These are phyloP conservation scores for Sphenostylis stenocarpa DNA, from an alignment of 306 rosid genomes.

Conservation along the genomic window DNA sequence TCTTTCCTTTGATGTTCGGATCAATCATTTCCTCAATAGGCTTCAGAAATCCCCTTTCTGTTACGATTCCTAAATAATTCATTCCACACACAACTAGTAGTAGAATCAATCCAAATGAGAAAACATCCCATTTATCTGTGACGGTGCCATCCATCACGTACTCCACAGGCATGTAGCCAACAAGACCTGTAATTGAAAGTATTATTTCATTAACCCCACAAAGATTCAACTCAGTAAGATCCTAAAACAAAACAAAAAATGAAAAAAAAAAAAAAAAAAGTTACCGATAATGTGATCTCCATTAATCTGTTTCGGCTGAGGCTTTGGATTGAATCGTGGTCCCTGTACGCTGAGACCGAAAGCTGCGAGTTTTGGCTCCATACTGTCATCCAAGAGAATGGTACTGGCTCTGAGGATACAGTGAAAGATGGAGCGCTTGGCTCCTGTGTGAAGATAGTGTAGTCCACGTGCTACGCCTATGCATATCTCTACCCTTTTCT, in stretches of 20 bases:
- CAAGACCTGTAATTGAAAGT: background rate
- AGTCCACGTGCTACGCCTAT: slow-evolving; percentile 31
- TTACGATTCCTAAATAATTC: no score
- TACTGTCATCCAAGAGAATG: slow-evolving; percentile 19
- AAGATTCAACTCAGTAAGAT: no score
- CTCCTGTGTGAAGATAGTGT: slow-evolving; percentile 39
- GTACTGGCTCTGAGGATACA: background rate
- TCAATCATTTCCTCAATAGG: slow-evolving; percentile 5
- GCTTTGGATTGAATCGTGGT: background rate
- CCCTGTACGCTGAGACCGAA: background rate
- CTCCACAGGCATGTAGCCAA: no score
- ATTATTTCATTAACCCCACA: no score
- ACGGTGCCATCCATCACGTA: no score
- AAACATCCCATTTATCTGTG: slow-evolving; percentile 14
- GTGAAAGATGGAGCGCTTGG: slow-evolving; percentile 19
- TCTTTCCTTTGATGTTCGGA: slow-evolving; percentile 21
- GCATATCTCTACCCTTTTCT: slow-evolving; percentile 37
- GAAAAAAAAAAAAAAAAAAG: no score
- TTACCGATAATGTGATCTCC: no score
- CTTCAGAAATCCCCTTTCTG: background rate
- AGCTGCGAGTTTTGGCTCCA: slow-evolving; percentile 17
- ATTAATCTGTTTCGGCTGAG: background rate
- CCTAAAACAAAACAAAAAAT: no score
- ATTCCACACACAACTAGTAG: background rate
- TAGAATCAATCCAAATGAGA: slow-evolving; percentile 30